phyloP scores from a whole-genome alignment of 331 rosid genomes.

The Stylosanthes scabra region DNA sequence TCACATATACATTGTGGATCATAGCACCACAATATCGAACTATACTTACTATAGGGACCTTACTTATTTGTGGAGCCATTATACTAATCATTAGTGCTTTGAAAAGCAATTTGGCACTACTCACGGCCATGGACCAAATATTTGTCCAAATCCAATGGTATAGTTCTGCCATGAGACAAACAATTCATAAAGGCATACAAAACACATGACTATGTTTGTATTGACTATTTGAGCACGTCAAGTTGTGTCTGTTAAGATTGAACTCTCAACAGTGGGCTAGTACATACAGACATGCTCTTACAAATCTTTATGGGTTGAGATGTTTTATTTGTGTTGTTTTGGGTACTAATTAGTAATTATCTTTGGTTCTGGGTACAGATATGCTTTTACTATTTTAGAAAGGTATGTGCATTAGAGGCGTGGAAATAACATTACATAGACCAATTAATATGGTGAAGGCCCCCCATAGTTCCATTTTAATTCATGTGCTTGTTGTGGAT shows the following conservation, averaged over 20 bases:
- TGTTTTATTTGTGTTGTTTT: too few relatives aligned
- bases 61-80: slow-evolving; percentile 10
- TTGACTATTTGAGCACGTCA: too few relatives aligned
- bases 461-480: too few relatives aligned
- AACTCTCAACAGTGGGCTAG: too few relatives aligned
- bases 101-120: slow-evolving; percentile 28
- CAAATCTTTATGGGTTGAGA: too few relatives aligned
- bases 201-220: neutral
- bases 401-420: neutral
- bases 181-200: neutral
- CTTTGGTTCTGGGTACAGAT: too few relatives aligned
- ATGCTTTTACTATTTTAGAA: neutral
- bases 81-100: slow-evolving; percentile 26
- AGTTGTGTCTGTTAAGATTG: neutral
- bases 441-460: slow-evolving; percentile 14
- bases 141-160: neutral
- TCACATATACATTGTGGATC: too few relatives aligned
- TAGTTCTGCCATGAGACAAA: slow-evolving; percentile 3
- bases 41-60: too few relatives aligned
- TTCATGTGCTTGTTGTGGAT: neutral
- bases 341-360: too few relatives aligned
- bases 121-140: neutral
- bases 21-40: too few relatives aligned
- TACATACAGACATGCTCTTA: too few relatives aligned
- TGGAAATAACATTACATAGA: neutral